These are phyloP conservation scores for Acacia pycnantha DNA, from an alignment of 331 rosid genomes.

Conservation along the genomic window DNA sequence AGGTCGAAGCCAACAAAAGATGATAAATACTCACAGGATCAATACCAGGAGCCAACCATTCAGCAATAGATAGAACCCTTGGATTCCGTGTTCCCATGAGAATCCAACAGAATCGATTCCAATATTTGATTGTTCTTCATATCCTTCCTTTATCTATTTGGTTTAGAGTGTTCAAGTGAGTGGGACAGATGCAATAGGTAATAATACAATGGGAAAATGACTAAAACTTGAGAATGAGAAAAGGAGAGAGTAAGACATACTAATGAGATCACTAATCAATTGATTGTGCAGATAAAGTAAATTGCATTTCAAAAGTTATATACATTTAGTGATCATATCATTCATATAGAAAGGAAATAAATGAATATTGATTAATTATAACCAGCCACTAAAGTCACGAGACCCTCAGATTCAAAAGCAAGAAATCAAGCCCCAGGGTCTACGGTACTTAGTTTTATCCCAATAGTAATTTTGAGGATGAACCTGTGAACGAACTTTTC, in stretches of 20 bases:
- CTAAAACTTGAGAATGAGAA: not conserved
- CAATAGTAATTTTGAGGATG: conserved; percentile 52
- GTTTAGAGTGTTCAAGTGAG: not conserved
- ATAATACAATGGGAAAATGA: not conserved
- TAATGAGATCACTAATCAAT: not conserved
- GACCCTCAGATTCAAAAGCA: conserved; percentile 34
- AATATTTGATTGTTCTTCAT: not conserved
- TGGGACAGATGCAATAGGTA: not conserved
- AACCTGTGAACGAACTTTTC: conserved; percentile 49
- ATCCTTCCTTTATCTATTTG: not conserved
- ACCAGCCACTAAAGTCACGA: conserved; percentile 32
- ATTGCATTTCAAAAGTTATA: not conserved
- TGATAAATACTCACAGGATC: too few species aligned
- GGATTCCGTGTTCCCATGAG: not conserved
- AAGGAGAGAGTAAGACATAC: not conserved
- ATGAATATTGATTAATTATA: conserved; percentile 37
- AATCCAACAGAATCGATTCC: not conserved
- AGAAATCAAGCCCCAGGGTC: conserved; percentile 45
- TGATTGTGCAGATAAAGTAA: not conserved
- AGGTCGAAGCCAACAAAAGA: too few species aligned
- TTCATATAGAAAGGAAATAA: not conserved
- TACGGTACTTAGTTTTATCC: conserved; percentile 45
- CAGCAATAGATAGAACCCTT: not conserved
- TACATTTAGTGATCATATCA: not conserved
- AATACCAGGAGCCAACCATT: too few species aligned